Evolutionary conservation across 2,329 filamentous ascomycete genomes (phyloP), one percentile per base, ranked within the genome.

Genomic region (Diplodia seriata): DNA sequence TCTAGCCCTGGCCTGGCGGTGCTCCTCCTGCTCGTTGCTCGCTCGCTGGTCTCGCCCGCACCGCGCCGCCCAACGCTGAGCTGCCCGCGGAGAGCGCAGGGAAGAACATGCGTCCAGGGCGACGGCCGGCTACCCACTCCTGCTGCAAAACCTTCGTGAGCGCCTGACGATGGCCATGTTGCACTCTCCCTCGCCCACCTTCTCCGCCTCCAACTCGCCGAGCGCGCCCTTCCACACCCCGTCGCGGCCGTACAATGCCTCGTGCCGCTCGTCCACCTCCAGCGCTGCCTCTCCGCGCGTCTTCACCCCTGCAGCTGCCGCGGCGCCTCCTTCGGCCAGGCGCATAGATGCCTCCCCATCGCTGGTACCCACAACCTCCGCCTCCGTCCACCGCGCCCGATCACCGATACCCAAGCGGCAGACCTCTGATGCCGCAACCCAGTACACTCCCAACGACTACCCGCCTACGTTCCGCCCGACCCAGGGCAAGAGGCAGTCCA

Each of bases 361-460:
- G 50, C 70, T 72, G 49, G 69, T 74, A 31, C 72, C 70, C 51
- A 68, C 73, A 12, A 56, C 72, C 50, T 68, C 69, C 20, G 70
- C 72, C 55, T 56, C 55, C 47, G 68, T 67, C 67, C 69, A 47
- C 51, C 55, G 67, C 70, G 70, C 66, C 26, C 69, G 63, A 55
- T 69, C 67, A 68, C 68, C 65, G 51, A 43, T 64, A 49, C 49
- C 43, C 40, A 76, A 74, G 71, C 75, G 75, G 55, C 72, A 75
- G 69, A 83, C 82, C 76, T 79, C 80, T 68, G 83, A 86, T 79
- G 80, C 80, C 40, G 81, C 78, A 68, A 87, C 85, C 43, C 85
- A 87, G 75, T 87, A 86, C 75, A 85, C 84, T 53, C 84, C 84
- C 54, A 79, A 82, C 68, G 80, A 79, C 68, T 79, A 75, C 66